These are phyloP conservation scores for Colletotrichum sidae DNA, from an alignment of 2,329 filamentous ascomycete genomes.

Conservation along the genomic window DNA sequence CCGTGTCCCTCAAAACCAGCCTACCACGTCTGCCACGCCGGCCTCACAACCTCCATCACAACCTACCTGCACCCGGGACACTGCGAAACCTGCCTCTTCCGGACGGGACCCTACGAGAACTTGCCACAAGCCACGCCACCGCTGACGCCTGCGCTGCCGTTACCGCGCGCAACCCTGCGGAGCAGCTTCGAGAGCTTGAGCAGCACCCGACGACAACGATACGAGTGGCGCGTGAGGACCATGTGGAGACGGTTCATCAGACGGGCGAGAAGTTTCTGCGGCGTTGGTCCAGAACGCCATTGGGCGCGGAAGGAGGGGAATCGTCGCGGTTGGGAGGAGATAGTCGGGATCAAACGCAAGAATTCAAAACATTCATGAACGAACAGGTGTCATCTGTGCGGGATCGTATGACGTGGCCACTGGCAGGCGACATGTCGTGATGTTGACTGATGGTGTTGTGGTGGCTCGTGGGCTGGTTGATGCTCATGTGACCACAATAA, in stretches of 20 bases:
- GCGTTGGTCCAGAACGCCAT: background rate
- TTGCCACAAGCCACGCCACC: background rate
- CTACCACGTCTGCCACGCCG: background rate
- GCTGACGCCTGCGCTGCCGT: background rate
- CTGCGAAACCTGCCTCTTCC: background rate
- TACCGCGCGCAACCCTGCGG: background rate
- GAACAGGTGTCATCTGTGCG: too few species aligned
- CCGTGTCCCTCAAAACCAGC: background rate
- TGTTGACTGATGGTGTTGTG: background rate
- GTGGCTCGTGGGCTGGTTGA: background rate
- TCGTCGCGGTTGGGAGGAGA: background rate
- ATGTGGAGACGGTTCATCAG: background rate
- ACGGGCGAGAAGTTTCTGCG: background rate
- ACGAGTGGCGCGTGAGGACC: background rate
- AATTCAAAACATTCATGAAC: too few species aligned
- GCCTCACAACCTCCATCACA: conserved; percentile 4
- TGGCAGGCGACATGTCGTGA: background rate
- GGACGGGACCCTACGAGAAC: background rate
- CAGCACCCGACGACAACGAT: background rate
- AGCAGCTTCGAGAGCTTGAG: conserved; percentile 4
- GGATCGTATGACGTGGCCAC: too few species aligned
- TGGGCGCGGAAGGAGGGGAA: background rate
- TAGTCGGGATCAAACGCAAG: background rate
- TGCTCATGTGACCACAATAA: background rate
- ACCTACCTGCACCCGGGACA: conserved; percentile 8